Evolutionary conservation across 441 rosid species (phyloP).

Genomic region (Pelargonium fulgidum): DNA sequence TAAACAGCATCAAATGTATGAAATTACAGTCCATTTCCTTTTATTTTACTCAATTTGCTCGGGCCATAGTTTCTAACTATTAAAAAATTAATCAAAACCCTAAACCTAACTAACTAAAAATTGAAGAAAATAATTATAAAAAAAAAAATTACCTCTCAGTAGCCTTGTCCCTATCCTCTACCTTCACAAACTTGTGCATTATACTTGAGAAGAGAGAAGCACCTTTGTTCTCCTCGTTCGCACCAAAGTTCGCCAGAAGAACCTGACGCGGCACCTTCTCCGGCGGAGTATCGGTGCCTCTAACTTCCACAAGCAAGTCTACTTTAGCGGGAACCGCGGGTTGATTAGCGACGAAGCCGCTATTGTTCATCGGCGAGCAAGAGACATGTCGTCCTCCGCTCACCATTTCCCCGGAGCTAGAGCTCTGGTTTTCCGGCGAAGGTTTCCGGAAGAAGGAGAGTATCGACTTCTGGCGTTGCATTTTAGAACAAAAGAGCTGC

Average conservation of each 20-base stretch:
- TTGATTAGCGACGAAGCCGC: constrained; percentile 18
- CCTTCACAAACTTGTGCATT: constrained; percentile 82
- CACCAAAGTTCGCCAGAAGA: constrained; percentile 33
- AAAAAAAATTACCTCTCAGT: constrained; percentile 33
- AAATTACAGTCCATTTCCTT: neutral
- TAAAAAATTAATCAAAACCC: constrained; percentile 8
- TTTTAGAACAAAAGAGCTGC: constrained; percentile 26
- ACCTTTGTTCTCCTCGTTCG: constrained; percentile 28
- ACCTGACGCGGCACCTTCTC: constrained; percentile 82
- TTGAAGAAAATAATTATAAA: neutral
- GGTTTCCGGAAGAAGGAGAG: constrained; percentile 66
- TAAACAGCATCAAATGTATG: neutral
- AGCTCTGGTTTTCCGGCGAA: constrained; percentile 33
- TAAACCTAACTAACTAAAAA: constrained; percentile 13
- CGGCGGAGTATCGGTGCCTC: constrained; percentile 86
- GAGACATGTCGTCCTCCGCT: constrained; percentile 18
- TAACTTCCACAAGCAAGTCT: constrained; percentile 39
- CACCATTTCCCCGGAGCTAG: constrained; percentile 23
- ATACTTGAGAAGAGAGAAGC: constrained; percentile 76
- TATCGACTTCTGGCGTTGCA: constrained; percentile 86
- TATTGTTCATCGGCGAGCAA: constrained; percentile 24
- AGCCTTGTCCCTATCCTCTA: constrained; percentile 35
- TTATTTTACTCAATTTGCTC: neutral
- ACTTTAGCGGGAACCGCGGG: constrained; percentile 18
- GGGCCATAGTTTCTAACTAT: neutral